Evolutionary conservation across 2,329 filamentous ascomycete genomes (phyloP), one percentile per base, ranked within the genome.

Genomic region (Xylariaceae sp.): DNA sequence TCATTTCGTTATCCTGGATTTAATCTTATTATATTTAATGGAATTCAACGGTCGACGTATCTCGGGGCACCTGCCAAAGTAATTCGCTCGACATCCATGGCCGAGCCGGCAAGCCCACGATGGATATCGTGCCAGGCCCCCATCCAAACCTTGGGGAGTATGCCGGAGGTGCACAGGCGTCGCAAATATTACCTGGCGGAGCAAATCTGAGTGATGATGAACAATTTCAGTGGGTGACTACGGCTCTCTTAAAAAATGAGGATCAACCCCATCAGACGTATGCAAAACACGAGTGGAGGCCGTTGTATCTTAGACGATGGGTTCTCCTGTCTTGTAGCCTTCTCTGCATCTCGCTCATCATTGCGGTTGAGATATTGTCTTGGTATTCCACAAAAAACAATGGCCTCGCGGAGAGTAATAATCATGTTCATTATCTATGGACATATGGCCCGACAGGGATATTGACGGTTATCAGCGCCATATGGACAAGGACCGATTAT

Each of bases 361-460:
- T 50, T 15, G 39, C 39, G 4, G 24, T 50, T n/a, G 24, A 26
- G 20, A 2, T 26, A 30, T 26, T 51, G 15, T 40, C 10, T 32
- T 32, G 21, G 24, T 35, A 41, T 16, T 52, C 50, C 4, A 21
- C 2, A 6, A 35, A 23, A 2, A 43, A 53, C 18, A 5, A 43
- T 11, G 50, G 50, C 4, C 15, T 53, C 4, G 20, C 24, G 3
- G 7, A 16, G 2, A 48, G 44, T 3, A 2, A 30, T 2, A 30
- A 23, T 1, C 2, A 5, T 6, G 1, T 53, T n/a, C 50, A 53
- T 5, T 53, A 53, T 40, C 44, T 53, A 20, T 53, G 50, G 50
- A 48, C 24, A 8, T 53, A 47, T 32, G 50, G 50, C 13, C 50
- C 50, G n/a, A 47, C 43, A 3, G 50, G 36, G 1, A 43, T 48